Percentiles rank a stretch among this genome's conserved stretches.
Evolutionary conservation across 176 grass and related monocot genomes (phyloP).

Genomic region (Hordeum marinum): DNA sequence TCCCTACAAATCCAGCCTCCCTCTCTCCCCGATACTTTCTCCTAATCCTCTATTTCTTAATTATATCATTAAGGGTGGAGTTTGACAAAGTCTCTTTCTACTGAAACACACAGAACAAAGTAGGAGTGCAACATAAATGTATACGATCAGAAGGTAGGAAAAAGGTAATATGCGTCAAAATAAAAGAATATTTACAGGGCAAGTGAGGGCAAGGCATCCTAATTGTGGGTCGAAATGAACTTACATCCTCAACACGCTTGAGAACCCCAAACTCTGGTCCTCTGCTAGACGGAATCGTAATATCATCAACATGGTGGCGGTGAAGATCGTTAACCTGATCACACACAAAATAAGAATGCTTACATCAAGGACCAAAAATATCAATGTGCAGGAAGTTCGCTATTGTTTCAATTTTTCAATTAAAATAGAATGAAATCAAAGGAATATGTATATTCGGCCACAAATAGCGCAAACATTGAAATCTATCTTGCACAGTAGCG

Average conservation of each 20-base stretch:
- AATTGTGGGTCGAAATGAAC: slow-evolving; percentile 18
- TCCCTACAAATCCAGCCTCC: neutral
- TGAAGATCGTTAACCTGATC: slow-evolving; percentile 90
- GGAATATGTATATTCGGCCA: neutral
- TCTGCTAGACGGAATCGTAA: slow-evolving; percentile 89
- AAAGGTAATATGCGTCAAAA: neutral
- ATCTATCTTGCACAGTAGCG: slow-evolving; percentile 10
- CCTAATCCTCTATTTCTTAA: neutral
- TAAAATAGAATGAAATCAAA: slow-evolving; percentile 4
- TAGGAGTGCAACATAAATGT: neutral
- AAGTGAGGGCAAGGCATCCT: neutral
- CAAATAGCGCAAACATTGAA: slow-evolving; percentile 2
- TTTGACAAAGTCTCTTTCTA: neutral
- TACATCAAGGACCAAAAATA: neutral
- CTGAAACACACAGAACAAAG: neutral
- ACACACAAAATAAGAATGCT: slow-evolving; percentile 3
- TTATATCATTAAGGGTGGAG: neutral
- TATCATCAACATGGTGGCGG: slow-evolving; percentile 94
- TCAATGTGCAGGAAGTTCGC: neutral
- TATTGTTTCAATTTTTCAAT: neutral
- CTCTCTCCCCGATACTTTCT: neutral
- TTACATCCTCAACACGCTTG: slow-evolving; percentile 93
- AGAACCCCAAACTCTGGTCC: slow-evolving; percentile 72
- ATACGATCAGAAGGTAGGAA: neutral
- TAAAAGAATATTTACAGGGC: neutral